Conservation (phyloP, 2,329 filamentous ascomycete species). For the Fusarium robinianum region DNA sequence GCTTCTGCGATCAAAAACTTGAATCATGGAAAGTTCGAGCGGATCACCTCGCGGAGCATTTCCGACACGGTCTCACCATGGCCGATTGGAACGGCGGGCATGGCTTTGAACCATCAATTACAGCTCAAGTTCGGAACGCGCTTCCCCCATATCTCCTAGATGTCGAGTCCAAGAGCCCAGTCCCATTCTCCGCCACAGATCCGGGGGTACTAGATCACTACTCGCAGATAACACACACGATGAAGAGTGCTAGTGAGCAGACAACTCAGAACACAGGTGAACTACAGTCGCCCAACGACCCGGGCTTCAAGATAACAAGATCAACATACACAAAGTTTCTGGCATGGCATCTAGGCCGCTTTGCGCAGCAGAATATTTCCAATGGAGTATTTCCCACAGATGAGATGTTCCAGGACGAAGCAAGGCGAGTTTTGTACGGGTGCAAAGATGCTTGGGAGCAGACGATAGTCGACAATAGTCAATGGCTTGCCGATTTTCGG, state of each 20-base stretch:
- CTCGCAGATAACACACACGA: too few relatives aligned
- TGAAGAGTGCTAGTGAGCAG: too few relatives aligned
- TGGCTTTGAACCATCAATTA: constrained; percentile 25
- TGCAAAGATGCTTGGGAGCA: constrained; percentile 6
- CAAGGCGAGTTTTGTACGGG: constrained; percentile 6
- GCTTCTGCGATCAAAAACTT: constrained; percentile 31
- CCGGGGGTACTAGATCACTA: too few relatives aligned
- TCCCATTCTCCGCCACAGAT: constrained; percentile 30
- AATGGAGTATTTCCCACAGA: constrained; percentile 6
- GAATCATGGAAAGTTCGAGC: constrained; percentile 24
- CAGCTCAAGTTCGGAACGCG: constrained; percentile 25
- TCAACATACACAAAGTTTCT: constrained; percentile 3
- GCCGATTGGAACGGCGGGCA: constrained; percentile 34
- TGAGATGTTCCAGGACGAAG: constrained; percentile 14
- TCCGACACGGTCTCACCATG: constrained; percentile 30
- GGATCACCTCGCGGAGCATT: constrained; percentile 34
- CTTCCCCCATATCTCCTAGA: constrained; percentile 32
- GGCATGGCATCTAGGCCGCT: constrained; percentile 8
- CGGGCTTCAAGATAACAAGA: background rate
- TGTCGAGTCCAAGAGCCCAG: constrained; percentile 19
- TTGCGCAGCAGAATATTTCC: constrained; percentile 3
- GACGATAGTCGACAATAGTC: constrained; percentile 9
- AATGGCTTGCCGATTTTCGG: constrained; percentile 14
- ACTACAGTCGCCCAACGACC: too few relatives aligned
- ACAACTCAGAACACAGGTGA: too few relatives aligned